Conservation (phyloP, 1,284 basidiomycete genomes). For the Cryptococcus amylolentus region DNA sequence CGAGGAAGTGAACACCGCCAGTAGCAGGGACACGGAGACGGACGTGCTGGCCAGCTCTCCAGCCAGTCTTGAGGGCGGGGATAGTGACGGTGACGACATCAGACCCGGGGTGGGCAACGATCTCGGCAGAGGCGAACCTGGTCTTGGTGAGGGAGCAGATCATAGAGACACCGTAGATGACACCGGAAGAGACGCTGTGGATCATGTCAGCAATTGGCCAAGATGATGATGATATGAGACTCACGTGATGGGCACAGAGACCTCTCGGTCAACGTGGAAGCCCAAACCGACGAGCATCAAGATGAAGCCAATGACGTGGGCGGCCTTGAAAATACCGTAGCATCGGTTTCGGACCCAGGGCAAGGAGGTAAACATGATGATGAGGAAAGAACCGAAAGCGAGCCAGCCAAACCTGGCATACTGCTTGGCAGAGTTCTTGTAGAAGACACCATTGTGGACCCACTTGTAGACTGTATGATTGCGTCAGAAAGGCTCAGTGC, state of each 20-base stretch:
- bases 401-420: constrained; percentile 32
- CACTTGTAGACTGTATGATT: constrained; percentile 34
- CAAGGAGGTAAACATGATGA: constrained; percentile 42
- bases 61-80: constrained; percentile 40
- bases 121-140: constrained; percentile 30
- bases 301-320: constrained; percentile 66
- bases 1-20: constrained; percentile 20
- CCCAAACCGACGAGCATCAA: constrained; percentile 71
- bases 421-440: constrained; percentile 9
- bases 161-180: constrained; percentile 45
- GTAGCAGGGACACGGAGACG: constrained; percentile 39
- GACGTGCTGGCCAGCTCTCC: constrained; percentile 50
- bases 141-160: constrained; percentile 33
- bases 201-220: not conserved
- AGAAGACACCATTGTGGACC: constrained; percentile 22
- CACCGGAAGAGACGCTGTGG: constrained; percentile 57
- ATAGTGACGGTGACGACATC: constrained; percentile 41
- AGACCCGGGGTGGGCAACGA: constrained; percentile 32
- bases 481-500: not conserved
- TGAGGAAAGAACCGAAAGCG: constrained; percentile 25
- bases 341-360: constrained; percentile 37
- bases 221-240: not conserved
- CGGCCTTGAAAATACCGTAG: constrained; percentile 41
- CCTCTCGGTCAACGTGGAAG: constrained; percentile 67
- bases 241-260: not conserved